Evolutionary conservation across 805 yeast genomes (phyloP), one percentile per base, ranked within the genome.

Genomic region (Maudiozyma serrabonitensis): DNA sequence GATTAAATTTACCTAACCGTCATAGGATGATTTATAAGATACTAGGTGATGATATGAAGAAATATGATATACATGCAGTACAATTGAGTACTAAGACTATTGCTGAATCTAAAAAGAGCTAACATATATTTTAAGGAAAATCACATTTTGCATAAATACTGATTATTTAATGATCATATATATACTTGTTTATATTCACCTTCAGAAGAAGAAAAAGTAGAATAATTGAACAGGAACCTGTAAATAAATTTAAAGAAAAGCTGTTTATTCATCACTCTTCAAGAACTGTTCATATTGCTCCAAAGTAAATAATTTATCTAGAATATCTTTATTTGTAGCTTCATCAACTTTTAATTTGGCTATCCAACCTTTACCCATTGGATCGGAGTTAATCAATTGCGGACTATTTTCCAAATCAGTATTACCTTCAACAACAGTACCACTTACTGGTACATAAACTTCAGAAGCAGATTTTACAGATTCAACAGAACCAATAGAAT

Each of bases 321-420:
- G 66, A 23, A 59, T 49, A 34, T 62, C 60, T 59, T 82, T 72
- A 16, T 71, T 79, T 12, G 63, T 67, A 2, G 58, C 68, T 15
- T 72, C 71, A 56, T 75, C 71, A 52, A 86, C 69, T 68, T 83
- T 76, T 56, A 91, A 69, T 70, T 87, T 86, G 48, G 86, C 87
- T 54, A 91, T 79, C 96, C 96, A 91, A 37, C 95, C 98, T 50
- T 80, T 81, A 49, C 97, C 97, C 81, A 86, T 75, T 45, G 99
- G 97, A 63, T 89, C 97, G 55, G 72, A 69, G 70, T 90, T 91
- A 61, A 93, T 79, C 59, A 88, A 72, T 50, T 80, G 81, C 35
- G 99, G 97, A 52, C 75, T 71, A 46, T 77, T 78, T 54, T 79
- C 83, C 57, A 93, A 75, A 23, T 63, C 67, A 37, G 72, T 76